These are phyloP conservation scores for Diaporthe caulivora DNA, from an alignment of 2,329 filamentous ascomycete genomes.

Conservation along the genomic window DNA sequence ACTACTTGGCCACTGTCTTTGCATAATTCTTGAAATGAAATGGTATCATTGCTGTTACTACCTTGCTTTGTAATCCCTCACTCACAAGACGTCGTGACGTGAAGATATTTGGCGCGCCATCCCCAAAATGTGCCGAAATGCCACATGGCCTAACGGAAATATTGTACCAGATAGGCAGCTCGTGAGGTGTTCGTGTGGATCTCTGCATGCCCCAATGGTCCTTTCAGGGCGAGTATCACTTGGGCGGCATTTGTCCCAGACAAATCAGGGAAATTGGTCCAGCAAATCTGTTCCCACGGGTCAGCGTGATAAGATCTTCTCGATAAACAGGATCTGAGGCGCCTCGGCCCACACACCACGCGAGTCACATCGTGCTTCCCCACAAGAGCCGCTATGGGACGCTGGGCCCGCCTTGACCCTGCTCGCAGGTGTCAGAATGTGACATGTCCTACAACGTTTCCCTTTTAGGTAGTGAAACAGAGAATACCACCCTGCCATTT, in stretches of 20 bases:
- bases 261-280: not conserved
- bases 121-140: not conserved
- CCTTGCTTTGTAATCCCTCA: not conserved
- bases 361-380: constrained; percentile 20
- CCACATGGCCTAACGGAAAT: not conserved
- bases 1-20: constrained; percentile 41
- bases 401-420: constrained; percentile 7
- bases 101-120: not conserved
- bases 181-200: not conserved
- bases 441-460: not conserved
- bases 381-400: constrained; percentile 9
- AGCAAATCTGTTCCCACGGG: not conserved
- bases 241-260: not conserved
- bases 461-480: constrained; percentile 18
- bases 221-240: not conserved
- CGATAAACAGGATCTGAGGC: constrained; percentile 12
- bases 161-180: constrained; percentile 7
- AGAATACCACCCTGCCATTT: constrained; percentile 15
- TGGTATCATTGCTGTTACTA: not conserved
- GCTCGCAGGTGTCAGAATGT: constrained; percentile 26
- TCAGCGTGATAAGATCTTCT: not conserved
- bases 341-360: not conserved
- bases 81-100: not conserved
- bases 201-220: not conserved
- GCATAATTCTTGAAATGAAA: constrained; percentile 6